Evolutionary conservation across 345 rosid genomes (phyloP).

Genomic region (Eucalyptus viminalis): DNA sequence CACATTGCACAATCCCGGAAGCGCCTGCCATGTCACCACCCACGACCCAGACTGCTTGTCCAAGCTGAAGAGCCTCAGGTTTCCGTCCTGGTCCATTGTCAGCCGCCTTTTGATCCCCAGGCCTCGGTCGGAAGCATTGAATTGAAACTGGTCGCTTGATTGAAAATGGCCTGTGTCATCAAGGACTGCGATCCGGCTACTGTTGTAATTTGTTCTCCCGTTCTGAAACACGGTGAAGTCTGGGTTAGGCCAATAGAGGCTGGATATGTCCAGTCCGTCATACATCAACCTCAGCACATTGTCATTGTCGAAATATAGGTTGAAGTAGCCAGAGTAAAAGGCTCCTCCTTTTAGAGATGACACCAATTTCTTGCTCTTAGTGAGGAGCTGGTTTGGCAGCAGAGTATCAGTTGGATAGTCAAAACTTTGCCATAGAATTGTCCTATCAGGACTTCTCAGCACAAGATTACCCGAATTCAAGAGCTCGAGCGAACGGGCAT

Average conservation of each 20-base stretch:
- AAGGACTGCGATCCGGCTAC: constrained; percentile 13
- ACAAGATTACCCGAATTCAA: constrained; percentile 31
- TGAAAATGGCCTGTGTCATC: constrained; percentile 18
- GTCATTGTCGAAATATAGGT: constrained; percentile 13
- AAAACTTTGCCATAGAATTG: constrained; percentile 29
- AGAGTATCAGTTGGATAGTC: constrained; percentile 33
- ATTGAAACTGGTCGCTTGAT: constrained; percentile 16
- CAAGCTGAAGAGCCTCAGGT: constrained; percentile 28
- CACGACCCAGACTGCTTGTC: constrained; percentile 5
- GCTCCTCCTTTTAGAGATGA: constrained; percentile 10
- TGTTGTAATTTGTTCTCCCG: constrained; percentile 22
- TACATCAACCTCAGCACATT: constrained; percentile 22
- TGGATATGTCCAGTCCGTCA: constrained; percentile 27
- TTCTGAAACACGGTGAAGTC: not conserved
- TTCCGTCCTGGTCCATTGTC: constrained; percentile 24
- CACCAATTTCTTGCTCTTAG: constrained; percentile 4
- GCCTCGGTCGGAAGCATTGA: constrained; percentile 20
- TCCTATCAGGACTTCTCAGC: not conserved
- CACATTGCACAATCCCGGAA: constrained; percentile 8
- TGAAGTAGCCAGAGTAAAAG: not conserved
- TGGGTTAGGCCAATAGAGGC: constrained; percentile 29
- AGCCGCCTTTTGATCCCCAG: constrained; percentile 18
- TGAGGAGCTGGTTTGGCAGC: constrained; percentile 24
- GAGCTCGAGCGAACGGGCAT: constrained; percentile 13
- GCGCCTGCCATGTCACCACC: constrained; percentile 19